Evolutionary conservation across 2,329 filamentous ascomycete species (phyloP).

Genomic region (Verticillium dahliae): DNA sequence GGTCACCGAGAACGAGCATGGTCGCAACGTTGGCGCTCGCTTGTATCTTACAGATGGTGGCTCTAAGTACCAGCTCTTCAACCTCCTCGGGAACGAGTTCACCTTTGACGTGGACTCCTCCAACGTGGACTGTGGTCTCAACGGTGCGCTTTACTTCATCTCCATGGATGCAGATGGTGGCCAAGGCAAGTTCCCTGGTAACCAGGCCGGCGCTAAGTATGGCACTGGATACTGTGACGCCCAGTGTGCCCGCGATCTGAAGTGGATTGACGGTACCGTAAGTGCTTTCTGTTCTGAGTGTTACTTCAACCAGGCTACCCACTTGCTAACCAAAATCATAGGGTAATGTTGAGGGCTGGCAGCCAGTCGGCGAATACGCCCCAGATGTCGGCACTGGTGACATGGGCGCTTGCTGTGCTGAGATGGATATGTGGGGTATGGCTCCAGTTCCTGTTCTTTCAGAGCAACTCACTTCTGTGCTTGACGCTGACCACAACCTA

Average conservation of each 20-base stretch:
- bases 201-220: constrained; percentile 49
- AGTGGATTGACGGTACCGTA: constrained; percentile 47
- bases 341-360: constrained; percentile 47
- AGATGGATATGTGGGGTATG: constrained; percentile 51
- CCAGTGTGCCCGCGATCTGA: constrained; percentile 46
- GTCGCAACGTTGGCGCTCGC: constrained; percentile 45
- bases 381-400: constrained; percentile 44
- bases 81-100: constrained; percentile 61
- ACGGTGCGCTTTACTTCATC: constrained; percentile 64
- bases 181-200: constrained; percentile 38
- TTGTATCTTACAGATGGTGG: constrained; percentile 59
- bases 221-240: constrained; percentile 51
- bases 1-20: constrained; percentile 44
- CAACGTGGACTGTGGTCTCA: constrained; percentile 60
- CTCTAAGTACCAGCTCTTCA: constrained; percentile 58
- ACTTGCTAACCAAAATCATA: constrained; percentile 11
- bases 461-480: neutral
- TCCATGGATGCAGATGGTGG: constrained; percentile 56
- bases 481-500: neutral
- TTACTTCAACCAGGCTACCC: neutral
- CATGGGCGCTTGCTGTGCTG: constrained; percentile 52
- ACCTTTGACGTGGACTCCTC: constrained; percentile 68
- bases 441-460: neutral
- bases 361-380: neutral
- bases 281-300: neutral